Percentiles rank a stretch among this genome's conserved stretches.
Conservation (phyloP, 805 yeast genomes). For the Saturnispora mendoncae region DNA sequence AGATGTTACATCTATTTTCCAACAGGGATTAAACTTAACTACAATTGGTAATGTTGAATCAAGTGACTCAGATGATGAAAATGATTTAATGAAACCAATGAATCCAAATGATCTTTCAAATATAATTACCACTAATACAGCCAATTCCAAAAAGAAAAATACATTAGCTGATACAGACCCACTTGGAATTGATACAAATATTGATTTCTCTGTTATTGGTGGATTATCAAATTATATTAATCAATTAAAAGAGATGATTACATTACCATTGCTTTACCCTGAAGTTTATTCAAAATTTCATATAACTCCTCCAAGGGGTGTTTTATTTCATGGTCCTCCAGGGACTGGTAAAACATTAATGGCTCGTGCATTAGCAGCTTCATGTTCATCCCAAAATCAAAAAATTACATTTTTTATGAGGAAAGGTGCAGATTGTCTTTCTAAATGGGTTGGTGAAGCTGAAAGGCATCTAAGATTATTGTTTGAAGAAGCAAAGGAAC, state of each 20-base stretch:
- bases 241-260: constrained; percentile 94
- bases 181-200: constrained; percentile 61
- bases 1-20: constrained; percentile 74
- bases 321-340: constrained; percentile 96
- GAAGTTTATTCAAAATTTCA: constrained; percentile 84
- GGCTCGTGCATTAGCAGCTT: constrained; percentile 96
- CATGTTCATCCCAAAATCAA: constrained; percentile 74
- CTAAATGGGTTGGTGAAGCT: constrained; percentile 99
- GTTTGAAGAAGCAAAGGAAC: constrained; percentile 92
- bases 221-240: constrained; percentile 86
- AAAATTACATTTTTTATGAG: constrained; percentile 96
- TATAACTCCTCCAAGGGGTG: constrained; percentile 96
- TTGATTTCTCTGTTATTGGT: constrained; percentile 70
- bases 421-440: constrained; percentile 93
- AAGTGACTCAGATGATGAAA: constrained; percentile 42
- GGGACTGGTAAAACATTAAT: constrained; percentile 97
- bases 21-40: constrained; percentile 35
- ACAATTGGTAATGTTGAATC: constrained; percentile 33
- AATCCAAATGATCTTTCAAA: constrained; percentile 27
- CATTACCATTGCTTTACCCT: constrained; percentile 85
- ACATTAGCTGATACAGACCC: constrained; percentile 87
- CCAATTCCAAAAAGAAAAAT: constrained; percentile 37
- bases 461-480: constrained; percentile 85
- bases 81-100: constrained; percentile 29
- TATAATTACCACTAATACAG: constrained; percentile 14